phyloP scores from a whole-genome alignment of 768 basidiomycete species.

The Amanita exitialis region DNA sequence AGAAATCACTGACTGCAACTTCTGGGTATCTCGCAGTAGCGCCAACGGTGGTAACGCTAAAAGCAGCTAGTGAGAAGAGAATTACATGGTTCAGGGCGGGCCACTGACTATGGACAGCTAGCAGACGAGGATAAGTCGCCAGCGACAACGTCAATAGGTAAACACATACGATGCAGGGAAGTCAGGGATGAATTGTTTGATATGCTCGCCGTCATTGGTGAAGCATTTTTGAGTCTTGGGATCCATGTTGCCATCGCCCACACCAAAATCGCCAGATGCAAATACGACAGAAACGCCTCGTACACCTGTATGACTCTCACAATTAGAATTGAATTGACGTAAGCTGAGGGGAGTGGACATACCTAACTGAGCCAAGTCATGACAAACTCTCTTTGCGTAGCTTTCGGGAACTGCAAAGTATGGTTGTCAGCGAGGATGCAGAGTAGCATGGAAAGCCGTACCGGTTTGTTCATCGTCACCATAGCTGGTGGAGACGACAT shows the following conservation, averaged over 20 bases:
- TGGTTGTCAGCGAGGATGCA: neutral
- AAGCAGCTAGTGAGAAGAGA: neutral
- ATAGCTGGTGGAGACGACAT: slow-evolving; percentile 60
- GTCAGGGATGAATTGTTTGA: slow-evolving; percentile 35
- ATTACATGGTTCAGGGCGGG: neutral
- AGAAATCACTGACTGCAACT: slow-evolving; percentile 34
- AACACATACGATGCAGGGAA: slow-evolving; percentile 46
- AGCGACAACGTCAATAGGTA: slow-evolving; percentile 13
- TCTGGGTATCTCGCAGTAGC: slow-evolving; percentile 47
- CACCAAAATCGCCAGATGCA: slow-evolving; percentile 56
- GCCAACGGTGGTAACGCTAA: slow-evolving; percentile 62
- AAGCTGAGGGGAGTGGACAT: neutral
- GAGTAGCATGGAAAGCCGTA: slow-evolving; percentile 12
- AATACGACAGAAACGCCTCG: slow-evolving; percentile 56
- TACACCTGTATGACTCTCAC: slow-evolving; percentile 26
- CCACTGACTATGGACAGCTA: slow-evolving; percentile 38
- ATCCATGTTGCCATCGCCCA: slow-evolving; percentile 46
- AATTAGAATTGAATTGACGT: neutral
- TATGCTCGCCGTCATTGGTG: slow-evolving; percentile 49
- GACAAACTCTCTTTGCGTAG: slow-evolving; percentile 45
- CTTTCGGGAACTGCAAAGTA: slow-evolving; percentile 35
- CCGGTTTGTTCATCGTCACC: slow-evolving; percentile 62
- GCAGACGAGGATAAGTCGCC: neutral
- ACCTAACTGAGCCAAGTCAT: slow-evolving; percentile 53
- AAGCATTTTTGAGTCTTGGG: slow-evolving; percentile 41